Evolutionary conservation across 1,284 basidiomycete species (phyloP), one percentile per base, ranked within the genome.

Genomic region (Sporisorium iseilematis-ciliati): DNA sequence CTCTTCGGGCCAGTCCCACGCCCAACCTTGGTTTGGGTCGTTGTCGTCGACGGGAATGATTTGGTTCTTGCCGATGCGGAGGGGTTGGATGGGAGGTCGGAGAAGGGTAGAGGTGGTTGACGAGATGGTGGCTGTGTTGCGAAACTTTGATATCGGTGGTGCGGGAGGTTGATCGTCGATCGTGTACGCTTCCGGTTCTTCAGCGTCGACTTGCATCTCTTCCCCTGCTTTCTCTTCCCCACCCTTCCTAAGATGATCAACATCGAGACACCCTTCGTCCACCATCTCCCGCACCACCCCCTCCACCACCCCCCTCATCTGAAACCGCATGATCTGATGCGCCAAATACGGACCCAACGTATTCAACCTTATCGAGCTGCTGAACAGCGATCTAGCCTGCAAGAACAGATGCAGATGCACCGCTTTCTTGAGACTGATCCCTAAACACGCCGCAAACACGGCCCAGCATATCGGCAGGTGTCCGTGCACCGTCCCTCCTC

Each of bases 391-490:
- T 5, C 97, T 90, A 1, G 93, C 92, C 78, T 98, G 94, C 4
- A 99, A 89, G 87, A 97, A 99, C 41, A 98, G 89, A 79, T 96
- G 92, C 12, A 99, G 90, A 80, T 92, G 92, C 29, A 75, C 51
- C 20, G 57, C 85, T 90, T 68, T 79, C 93, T 93, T 91, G 66
- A 92, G 82, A 3, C 90, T 89, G 35, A 98, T 82, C 5, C 90
- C 91, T 2, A 97, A 87, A 2, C 91, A 90, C 21, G 90, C 91
- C 1, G 92, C 91, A 53, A 99, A 87, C 0, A 93, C 88, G 3
- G 92, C 96, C 91, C 93, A 98, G 84, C 93, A 95, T 16, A 94
- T 87, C 0, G 94, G 92, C 49, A 97, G 88, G 86, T 99, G 95
- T 0, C 94, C 96, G 23, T 89, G 89, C 20, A 53, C 3, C 50